Base-by-base conservation (phyloP, 371 early-diverging fungal genomes). In the Circinella minor region DNA sequence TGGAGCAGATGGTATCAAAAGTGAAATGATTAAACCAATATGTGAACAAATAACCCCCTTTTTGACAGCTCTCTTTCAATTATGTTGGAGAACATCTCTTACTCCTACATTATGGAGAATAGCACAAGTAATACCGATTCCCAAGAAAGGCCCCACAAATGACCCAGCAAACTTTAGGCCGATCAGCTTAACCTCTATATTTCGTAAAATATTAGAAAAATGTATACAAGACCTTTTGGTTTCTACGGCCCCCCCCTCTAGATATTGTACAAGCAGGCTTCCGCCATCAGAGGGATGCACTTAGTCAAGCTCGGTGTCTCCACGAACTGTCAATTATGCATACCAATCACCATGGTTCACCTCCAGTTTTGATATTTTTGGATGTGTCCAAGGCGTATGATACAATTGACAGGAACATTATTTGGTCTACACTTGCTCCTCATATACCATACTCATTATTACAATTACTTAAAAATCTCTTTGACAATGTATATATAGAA, bases 191-290 rank as follows among this genome's bases (percentile, higher is more conserved):
- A 69, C 68, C 6, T 69, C 70, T 11, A 48, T 71, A 1, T 20
- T 71, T 7, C 47, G 74, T 62, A 20, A 74, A 65, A 4, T 72
- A 65, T 39, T 70, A 36, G 71, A 67, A 71, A 48, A 62, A 1
- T 68, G 55, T 27, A 65, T 71, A 1, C 7, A 63, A 14, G 17
- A 47, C 14, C n/a, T 57, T 0, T 57, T 68, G 11, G 11, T 10
- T 0, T 3, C 36, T 4, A 0, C 38, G 0, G 36, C n/a, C 72
- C 3, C 66, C 67, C 13, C 57, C 57, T 4, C 43, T 69, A 0
- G 71, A 75, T 55, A 54, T 65, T 20, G 72, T 66, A 10, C 69
- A 75, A 57, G 75, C 71, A 18, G 75, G 75, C 11, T 75, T 71
- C 48, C 62, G 66, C 13, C 47, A 48, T 11, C 27, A 14, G 7